A percentile compares a stretch with the other conserved stretches of the same genome.
Evolutionary conservation across 768 basidiomycete species (phyloP).

Genomic region (Boletus rex-veris): DNA sequence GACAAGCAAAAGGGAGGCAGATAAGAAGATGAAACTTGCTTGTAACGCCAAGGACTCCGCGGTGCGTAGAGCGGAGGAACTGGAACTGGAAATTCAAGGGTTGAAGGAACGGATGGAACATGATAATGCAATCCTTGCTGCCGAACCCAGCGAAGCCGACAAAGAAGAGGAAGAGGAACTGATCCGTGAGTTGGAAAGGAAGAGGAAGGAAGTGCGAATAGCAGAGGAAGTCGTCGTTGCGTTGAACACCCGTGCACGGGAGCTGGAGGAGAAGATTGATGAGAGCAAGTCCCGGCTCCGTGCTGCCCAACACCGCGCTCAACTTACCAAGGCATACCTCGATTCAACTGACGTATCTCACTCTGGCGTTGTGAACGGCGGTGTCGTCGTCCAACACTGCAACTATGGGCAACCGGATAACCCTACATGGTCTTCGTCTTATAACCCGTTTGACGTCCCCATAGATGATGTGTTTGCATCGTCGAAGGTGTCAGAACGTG

Average conservation of each 20-base stretch:
- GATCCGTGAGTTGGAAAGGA: constrained; percentile 46
- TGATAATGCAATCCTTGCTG: constrained; percentile 51
- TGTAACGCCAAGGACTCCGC: constrained; percentile 63
- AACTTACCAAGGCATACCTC: constrained; percentile 39
- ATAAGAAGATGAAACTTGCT: constrained; percentile 78
- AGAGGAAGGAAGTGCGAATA: constrained; percentile 51
- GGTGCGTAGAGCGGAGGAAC: constrained; percentile 49
- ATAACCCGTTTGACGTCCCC: constrained; percentile 30
- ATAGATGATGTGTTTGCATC: constrained; percentile 19
- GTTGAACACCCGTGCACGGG: constrained; percentile 62
- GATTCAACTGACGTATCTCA: constrained; percentile 14
- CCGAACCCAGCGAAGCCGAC: constrained; percentile 43
- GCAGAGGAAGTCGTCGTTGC: constrained; percentile 65
- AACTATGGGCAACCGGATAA: constrained; percentile 15
- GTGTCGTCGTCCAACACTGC: constrained; percentile 3
- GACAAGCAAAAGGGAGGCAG: constrained; percentile 73
- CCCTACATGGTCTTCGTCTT: constrained; percentile 25
- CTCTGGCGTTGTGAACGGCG: constrained; percentile 3
- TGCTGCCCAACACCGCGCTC: constrained; percentile 55
- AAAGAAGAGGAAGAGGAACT: constrained; percentile 44
- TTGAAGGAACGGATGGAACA: constrained; percentile 52
- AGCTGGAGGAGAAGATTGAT: constrained; percentile 68
- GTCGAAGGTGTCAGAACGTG: constrained; percentile 10
- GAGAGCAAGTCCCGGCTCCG: constrained; percentile 59
- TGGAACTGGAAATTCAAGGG: constrained; percentile 58